Evolutionary conservation across 805 yeast species (phyloP), one percentile per base, ranked within the genome.

Genomic region (Sugiyamaella lignohabitans): DNA sequence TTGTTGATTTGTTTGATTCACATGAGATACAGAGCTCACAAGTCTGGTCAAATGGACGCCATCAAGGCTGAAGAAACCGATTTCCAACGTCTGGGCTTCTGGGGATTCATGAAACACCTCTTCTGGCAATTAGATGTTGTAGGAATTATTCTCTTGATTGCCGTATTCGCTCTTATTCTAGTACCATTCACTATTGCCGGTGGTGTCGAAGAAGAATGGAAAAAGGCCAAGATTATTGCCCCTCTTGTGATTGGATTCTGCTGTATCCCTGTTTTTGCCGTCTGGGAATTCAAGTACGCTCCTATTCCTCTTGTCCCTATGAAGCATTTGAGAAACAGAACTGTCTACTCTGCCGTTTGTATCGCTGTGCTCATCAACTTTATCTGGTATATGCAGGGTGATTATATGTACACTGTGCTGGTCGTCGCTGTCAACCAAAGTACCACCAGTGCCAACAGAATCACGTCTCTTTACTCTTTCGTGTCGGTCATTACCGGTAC

Each of bases 161-260:
- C 75, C 21, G 71, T 73, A 1, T 67, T 84, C 19, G 87, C 86
- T 37, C 74, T 82, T 54, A 69, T 85, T 39, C 68, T 85, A 49
- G 80, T 78, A 19, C 93, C 94, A 19, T 71, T 85, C 53, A 84
- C 93, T 10, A 63, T 85, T 24, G 89, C 89, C 10, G 89, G 87
- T 53, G 88, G 88, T 51, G 59, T 65, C 30, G 40, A 58, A 1
- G 53, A 66, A 2, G 68, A 71, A 43, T 85, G 94, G 94, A 58
- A 66, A 45, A 67, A 70, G 48, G 86, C 78, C 16, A 68, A 76
- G 39, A 71, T 81, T 53, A 78, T 85, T 54, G 91, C 73, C 4
- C 87, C 89, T 2, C 64, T 84, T 43, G 84, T 81, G 18, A 59
- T 85, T 47, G 93, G 94, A 2, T 70, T 78, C 53, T 74, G 71